These are phyloP conservation scores for Kalanchoe fedtschenkoi DNA, from an alignment of 164 flowering plant species.

Conservation along the genomic window DNA sequence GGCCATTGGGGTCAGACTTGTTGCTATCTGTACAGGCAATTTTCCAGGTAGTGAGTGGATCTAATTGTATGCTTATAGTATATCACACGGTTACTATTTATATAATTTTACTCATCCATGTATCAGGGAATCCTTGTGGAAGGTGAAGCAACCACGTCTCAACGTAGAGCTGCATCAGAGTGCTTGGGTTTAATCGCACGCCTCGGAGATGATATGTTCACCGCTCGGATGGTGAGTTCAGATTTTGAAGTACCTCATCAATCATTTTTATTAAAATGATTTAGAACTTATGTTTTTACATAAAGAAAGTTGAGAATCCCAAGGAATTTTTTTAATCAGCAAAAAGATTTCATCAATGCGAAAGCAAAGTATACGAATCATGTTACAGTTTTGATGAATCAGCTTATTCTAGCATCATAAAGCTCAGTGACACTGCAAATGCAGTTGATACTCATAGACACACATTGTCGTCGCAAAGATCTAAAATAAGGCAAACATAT, in stretches of 20 bases:
- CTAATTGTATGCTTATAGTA: neutral
- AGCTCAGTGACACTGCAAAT: too few relatives aligned
- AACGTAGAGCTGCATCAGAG: constrained; percentile 86
- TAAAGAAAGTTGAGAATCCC: too few relatives aligned
- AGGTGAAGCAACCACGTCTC: constrained; percentile 78
- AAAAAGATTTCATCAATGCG: too few relatives aligned
- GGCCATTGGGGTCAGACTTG: constrained; percentile 51
- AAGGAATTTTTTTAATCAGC: too few relatives aligned
- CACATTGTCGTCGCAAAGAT: too few relatives aligned
- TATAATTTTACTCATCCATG: neutral
- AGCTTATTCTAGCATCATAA: too few relatives aligned
- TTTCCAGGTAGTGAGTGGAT: constrained; percentile 55
- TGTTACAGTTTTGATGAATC: too few relatives aligned
- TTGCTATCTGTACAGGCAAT: constrained; percentile 51
- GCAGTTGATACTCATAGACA: too few relatives aligned
- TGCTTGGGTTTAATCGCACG: constrained; percentile 94
- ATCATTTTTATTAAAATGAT: neutral
- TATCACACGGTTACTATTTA: neutral
- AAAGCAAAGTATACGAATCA: too few relatives aligned
- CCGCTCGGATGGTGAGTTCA: constrained; percentile 80
- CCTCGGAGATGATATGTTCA: constrained; percentile 77
- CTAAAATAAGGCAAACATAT: too few relatives aligned
- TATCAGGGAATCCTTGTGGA: constrained; percentile 74
- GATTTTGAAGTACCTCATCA: neutral
- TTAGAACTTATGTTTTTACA: neutral